phyloP scores from a whole-genome alignment of 78 protist species.

The Dictyostelium firmibasis region DNA sequence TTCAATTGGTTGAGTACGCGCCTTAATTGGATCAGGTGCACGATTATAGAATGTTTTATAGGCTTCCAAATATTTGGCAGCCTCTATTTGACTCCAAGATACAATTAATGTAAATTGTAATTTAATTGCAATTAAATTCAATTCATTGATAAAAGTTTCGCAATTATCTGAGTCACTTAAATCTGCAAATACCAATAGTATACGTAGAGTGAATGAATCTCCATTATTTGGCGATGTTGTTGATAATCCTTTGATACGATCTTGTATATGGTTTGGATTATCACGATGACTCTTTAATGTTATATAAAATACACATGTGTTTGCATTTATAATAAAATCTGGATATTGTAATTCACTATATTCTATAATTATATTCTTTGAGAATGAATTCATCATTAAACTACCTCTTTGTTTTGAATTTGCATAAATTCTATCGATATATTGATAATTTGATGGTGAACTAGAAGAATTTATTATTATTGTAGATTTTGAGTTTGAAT shows the following conservation, averaged over 20 bases:
- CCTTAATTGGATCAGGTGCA: constrained; percentile 20
- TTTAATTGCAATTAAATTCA: neutral
- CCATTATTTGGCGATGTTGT: neutral
- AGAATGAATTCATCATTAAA: neutral
- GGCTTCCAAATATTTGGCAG: constrained; percentile 36
- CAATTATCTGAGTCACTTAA: constrained; percentile 20
- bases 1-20: neutral
- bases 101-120: constrained; percentile 6
- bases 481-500: no score
- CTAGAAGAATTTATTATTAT: no score
- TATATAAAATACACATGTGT: neutral
- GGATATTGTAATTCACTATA: neutral
- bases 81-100: constrained; percentile 21
- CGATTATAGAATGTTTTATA: neutral
- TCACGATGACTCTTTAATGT: constrained; percentile 28
- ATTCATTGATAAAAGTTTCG: constrained; percentile 42
- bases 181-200: neutral
- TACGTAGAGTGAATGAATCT: constrained; percentile 4
- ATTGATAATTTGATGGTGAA: constrained; percentile 1
- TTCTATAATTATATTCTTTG: neutral
- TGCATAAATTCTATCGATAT: neutral
- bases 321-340: constrained; percentile 17
- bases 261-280: neutral
- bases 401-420: constrained; percentile 44
- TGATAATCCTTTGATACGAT: neutral